A percentile compares a stretch with the other conserved stretches of the same genome.
These are phyloP conservation scores for Dorcoceras hygrometricum DNA, from an alignment of 257 asterid genomes.

Conservation along the genomic window DNA sequence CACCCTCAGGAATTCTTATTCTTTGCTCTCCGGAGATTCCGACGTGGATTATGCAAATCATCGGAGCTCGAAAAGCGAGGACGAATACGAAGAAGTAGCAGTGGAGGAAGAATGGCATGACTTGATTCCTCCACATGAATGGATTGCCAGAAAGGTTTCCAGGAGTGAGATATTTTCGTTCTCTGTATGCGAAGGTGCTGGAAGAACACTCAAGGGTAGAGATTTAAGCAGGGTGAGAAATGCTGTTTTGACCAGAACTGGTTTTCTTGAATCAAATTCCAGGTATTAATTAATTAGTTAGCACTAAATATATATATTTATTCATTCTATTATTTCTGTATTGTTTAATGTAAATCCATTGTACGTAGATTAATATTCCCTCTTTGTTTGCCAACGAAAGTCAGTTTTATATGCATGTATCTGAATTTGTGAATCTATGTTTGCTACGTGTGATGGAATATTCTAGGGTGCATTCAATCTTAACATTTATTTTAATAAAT, in stretches of 20 bases:
- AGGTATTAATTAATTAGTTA: no score
- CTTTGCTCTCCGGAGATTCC: constrained; percentile 1
- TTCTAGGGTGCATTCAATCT: no score
- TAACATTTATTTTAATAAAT: no score
- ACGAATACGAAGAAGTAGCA: constrained; percentile 29
- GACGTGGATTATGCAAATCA: not conserved
- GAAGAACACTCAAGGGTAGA: constrained; percentile 71
- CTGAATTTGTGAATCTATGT: no score
- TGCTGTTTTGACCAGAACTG: constrained; percentile 56
- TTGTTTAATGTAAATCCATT: no score
- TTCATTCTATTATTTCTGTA: no score
- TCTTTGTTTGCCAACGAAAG: no score
- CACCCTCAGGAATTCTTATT: not conserved
- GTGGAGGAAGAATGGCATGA: constrained; percentile 12
- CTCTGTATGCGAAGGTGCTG: constrained; percentile 68
- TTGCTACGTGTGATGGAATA: no score
- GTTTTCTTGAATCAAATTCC: constrained; percentile 54
- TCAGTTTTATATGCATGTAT: no score
- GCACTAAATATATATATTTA: no score
- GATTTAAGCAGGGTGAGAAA: constrained; percentile 61
- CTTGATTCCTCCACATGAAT: constrained; percentile 64
- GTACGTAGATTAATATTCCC: no score
- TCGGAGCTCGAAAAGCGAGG: constrained; percentile 31
- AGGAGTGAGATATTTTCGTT: constrained; percentile 40
- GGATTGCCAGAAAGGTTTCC: constrained; percentile 26